A percentile compares a stretch with the other conserved stretches of the same genome.
Evolutionary conservation across 2,329 filamentous ascomycete species (phyloP).

Genomic region (Fusarium pseudoanthophilum): DNA sequence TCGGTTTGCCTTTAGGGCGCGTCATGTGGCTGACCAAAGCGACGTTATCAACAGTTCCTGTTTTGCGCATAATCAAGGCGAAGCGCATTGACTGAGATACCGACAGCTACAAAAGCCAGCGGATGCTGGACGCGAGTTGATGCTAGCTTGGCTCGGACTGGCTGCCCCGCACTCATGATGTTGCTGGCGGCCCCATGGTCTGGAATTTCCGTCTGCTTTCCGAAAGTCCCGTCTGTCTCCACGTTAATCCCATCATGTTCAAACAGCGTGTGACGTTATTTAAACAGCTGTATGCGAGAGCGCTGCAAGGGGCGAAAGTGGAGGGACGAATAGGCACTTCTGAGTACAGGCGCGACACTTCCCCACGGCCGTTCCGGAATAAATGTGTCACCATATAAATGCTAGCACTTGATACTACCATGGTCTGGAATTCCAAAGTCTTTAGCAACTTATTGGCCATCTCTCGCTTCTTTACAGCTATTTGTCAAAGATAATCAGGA

Average conservation of each 20-base stretch:
- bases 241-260: no score
- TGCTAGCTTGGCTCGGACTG: background rate
- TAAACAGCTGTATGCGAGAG: background rate
- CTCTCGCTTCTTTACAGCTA: no score
- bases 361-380: no score
- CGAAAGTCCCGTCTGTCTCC: background rate
- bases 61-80: background rate
- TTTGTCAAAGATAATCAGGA: background rate
- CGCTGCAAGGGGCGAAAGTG: background rate
- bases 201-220: background rate
- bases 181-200: no score
- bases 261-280: no score
- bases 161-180: background rate
- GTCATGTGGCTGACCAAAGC: background rate
- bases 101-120: background rate
- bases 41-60: background rate
- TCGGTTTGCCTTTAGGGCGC: constrained; percentile 1
- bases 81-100: background rate
- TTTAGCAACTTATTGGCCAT: no score
- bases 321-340: background rate
- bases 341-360: background rate
- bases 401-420: background rate
- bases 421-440: no score
- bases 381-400: background rate
- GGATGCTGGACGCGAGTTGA: no score